Evolutionary conservation across 176 grass and related monocot genomes (phyloP).

Genomic region (Triticum urartu): DNA sequence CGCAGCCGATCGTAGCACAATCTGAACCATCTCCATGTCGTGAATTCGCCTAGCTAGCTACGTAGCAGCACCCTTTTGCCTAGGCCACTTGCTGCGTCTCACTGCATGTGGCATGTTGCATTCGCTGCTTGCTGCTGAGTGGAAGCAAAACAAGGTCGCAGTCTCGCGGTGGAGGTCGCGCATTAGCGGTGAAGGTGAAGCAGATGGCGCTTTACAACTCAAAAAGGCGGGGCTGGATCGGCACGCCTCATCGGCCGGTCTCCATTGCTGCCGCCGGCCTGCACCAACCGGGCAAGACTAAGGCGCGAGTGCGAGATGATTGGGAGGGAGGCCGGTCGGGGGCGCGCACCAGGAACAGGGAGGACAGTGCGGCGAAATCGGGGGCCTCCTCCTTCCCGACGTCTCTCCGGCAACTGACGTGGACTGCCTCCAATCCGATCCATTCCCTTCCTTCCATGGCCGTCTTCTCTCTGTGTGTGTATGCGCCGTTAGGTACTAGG

Average conservation of each 20-base stretch:
- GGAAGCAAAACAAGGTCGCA: background rate
- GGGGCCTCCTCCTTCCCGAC: slow-evolving; percentile 10
- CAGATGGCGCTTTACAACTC: slow-evolving; percentile 38
- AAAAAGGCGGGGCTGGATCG: background rate
- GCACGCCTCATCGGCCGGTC: slow-evolving; percentile 13
- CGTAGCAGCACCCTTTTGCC: background rate
- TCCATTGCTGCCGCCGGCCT: slow-evolving; percentile 15
- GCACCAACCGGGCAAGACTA: slow-evolving; percentile 30
- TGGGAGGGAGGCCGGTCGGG: background rate
- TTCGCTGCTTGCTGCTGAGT: background rate
- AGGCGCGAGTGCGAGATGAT: background rate
- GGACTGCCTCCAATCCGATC: slow-evolving; percentile 3
- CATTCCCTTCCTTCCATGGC: background rate
- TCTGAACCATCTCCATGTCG: background rate
- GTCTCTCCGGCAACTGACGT: slow-evolving; percentile 25
- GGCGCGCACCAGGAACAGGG: background rate
- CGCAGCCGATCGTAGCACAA: too few relatives aligned
- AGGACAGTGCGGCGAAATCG: slow-evolving; percentile 23
- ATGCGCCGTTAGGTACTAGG: slow-evolving; percentile 14
- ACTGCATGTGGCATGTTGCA: background rate
- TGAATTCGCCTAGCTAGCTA: too few relatives aligned
- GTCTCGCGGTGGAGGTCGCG: background rate
- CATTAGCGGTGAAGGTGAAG: slow-evolving; percentile 12
- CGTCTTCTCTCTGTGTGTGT: background rate
- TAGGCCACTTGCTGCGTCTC: background rate